Conservation (phyloP, 2,329 filamentous ascomycete genomes). For the Scedosporium dehoogii region DNA sequence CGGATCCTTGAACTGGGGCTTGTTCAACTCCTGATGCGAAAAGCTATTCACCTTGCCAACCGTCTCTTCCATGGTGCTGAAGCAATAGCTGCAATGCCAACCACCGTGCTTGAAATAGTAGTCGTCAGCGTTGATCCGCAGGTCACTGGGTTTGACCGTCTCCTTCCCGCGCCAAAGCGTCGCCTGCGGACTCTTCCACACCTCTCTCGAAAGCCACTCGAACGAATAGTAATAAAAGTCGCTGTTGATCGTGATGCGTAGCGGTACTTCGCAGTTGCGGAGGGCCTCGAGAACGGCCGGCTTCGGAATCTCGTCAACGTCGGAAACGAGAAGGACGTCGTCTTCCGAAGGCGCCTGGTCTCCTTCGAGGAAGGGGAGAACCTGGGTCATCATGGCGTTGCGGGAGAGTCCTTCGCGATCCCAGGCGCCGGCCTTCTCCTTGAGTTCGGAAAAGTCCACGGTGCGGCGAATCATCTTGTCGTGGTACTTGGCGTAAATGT, state of each 20-base stretch:
- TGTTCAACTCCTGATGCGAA: conserved; percentile 34
- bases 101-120: conserved; percentile 32
- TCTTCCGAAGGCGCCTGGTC: conserved; percentile 29
- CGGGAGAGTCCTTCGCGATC: conserved; percentile 42
- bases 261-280: conserved; percentile 40
- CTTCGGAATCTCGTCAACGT: conserved; percentile 53
- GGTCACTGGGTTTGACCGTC: conserved; percentile 43
- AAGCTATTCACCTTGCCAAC: conserved; percentile 46
- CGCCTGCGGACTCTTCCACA: conserved; percentile 50
- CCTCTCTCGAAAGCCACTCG: conserved; percentile 30
- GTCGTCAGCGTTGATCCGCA: conserved; percentile 38
- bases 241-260: conserved; percentile 39
- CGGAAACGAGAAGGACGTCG: conserved; percentile 50
- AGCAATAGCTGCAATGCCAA: conserved; percentile 56
- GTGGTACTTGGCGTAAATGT: conserved; percentile 40
- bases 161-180: conserved; percentile 35
- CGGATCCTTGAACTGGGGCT: conserved; percentile 27
- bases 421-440: conserved; percentile 24
- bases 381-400: conserved; percentile 48
- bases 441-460: conserved; percentile 13
- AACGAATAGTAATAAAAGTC: conserved; percentile 50
- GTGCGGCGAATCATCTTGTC: conserved; percentile 49
- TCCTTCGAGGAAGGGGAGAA: conserved; percentile 37
- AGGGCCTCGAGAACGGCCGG: conserved; percentile 37
- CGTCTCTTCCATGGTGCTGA: conserved; percentile 43